phyloP scores from a whole-genome alignment of 2,329 filamentous ascomycete genomes.

The Fusarium paranaense region DNA sequence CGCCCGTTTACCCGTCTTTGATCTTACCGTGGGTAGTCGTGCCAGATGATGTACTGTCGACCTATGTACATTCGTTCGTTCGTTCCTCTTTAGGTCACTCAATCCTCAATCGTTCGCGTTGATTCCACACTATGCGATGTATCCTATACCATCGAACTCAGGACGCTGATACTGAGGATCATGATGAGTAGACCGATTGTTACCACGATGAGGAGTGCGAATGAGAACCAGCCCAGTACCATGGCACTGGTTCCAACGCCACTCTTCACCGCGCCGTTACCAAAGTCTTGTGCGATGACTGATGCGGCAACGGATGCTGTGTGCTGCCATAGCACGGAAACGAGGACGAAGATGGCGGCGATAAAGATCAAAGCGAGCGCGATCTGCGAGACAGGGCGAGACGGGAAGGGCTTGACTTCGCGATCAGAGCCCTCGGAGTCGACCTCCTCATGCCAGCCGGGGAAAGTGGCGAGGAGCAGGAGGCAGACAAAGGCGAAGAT shows the following conservation, averaged over 20 bases:
- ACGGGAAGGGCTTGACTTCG: conserved; percentile 94
- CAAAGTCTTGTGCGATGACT: conserved; percentile 91
- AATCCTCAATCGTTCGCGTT: conserved; percentile 31
- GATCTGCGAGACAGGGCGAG: conserved; percentile 89
- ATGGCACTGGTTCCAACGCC: conserved; percentile 95
- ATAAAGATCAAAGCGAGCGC: conserved; percentile 93
- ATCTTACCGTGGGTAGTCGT: conserved; percentile 36
- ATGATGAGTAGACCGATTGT: conserved; percentile 95
- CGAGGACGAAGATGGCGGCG: conserved; percentile 76
- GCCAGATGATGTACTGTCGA: conserved; percentile 27
- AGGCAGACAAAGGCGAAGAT: conserved; percentile 98
- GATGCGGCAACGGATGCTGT: conserved; percentile 96
- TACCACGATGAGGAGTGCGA: conserved; percentile 91
- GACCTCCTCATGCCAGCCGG: conserved; percentile 94
- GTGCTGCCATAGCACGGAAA: conserved; percentile 89
- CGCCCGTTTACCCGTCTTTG: conserved; percentile 30
- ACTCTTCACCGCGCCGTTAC: conserved; percentile 86
- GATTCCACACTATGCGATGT: conserved; percentile 28
- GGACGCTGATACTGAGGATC: conserved; percentile 90
- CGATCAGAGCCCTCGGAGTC: conserved; percentile 84
- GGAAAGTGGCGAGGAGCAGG: conserved; percentile 94
- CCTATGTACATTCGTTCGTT: conserved; percentile 42
- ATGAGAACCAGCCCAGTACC: conserved; percentile 98
- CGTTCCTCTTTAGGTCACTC: conserved; percentile 21
- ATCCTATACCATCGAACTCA: conserved; percentile 68